Percentiles rank a stretch among this genome's conserved stretches.
Evolutionary conservation across 2,329 filamentous ascomycete species (phyloP).

Genomic region (Aspergillus sp.): DNA sequence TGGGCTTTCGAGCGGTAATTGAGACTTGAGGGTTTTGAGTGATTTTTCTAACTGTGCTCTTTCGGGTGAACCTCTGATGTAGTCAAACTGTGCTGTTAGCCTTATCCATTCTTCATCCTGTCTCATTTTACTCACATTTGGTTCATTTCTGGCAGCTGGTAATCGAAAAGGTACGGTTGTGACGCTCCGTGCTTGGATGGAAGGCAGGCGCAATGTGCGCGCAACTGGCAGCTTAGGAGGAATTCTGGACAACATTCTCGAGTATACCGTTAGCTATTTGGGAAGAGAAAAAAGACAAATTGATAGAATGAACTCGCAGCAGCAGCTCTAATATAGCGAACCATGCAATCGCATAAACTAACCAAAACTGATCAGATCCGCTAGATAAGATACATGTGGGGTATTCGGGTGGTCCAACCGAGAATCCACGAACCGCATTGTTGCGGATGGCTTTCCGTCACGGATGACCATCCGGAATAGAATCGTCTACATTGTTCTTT

Average conservation of each 20-base stretch:
- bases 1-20: conserved; percentile 27
- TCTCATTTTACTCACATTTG: conserved; percentile 22
- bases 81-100: conserved; percentile 15
- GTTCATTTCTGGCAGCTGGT: conserved; percentile 28
- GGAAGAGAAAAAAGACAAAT: neutral
- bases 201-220: neutral
- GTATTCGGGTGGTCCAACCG: neutral
- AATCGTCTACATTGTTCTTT: no score
- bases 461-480: no score
- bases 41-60: conserved; percentile 27
- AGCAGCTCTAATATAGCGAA: neutral
- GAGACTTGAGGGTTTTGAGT: conserved; percentile 23
- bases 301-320: neutral
- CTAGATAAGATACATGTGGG: neutral
- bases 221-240: neutral
- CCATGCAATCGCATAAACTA: neutral
- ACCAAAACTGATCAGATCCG: neutral
- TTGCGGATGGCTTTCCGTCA: no score
- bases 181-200: neutral
- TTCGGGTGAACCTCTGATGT: conserved; percentile 25
- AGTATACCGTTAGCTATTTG: neutral
- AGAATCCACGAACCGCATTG: no score
- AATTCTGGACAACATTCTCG: neutral
- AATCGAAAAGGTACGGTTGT: conserved; percentile 25
- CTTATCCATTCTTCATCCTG: neutral